phyloP scores from a whole-genome alignment of 2,329 filamentous ascomycete genomes.

The Apiospora koreana region DNA sequence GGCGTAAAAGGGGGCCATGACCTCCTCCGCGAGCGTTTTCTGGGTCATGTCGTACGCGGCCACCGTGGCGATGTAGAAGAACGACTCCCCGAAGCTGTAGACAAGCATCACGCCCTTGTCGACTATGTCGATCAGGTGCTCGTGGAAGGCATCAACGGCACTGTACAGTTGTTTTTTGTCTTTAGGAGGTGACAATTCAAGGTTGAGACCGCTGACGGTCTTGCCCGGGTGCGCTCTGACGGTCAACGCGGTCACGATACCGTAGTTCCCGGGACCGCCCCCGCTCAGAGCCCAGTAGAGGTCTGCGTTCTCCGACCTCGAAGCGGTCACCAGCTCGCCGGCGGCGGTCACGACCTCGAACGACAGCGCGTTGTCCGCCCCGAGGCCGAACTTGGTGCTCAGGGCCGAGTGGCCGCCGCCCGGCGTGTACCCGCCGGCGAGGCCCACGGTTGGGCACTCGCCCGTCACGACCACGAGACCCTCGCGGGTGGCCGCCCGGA shows the following conservation, averaged over 20 bases:
- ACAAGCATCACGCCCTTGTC: conserved; percentile 26
- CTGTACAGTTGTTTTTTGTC: conserved; percentile 21
- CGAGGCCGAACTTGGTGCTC: conserved; percentile 56
- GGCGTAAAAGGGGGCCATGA: conserved; percentile 28
- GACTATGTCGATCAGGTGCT: conserved; percentile 25
- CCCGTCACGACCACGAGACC: conserved; percentile 48
- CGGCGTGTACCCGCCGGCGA: conserved; percentile 61
- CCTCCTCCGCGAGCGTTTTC: conserved; percentile 25
- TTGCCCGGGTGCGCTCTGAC: conserved; percentile 23
- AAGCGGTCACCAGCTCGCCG: conserved; percentile 37
- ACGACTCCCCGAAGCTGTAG: conserved; percentile 21
- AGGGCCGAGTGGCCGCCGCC: conserved; percentile 61
- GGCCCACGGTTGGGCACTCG: conserved; percentile 54
- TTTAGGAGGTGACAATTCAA: conserved; percentile 18
- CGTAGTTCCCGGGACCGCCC: conserved; percentile 52
- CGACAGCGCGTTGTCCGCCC: conserved; percentile 56
- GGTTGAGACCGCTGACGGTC: conserved; percentile 20
- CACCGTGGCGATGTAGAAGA: conserved; percentile 23
- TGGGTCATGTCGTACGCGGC: conserved; percentile 30
- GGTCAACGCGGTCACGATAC: conserved; percentile 39
- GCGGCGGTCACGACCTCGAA: conserved; percentile 44
- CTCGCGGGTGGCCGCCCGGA: conserved; percentile 35
- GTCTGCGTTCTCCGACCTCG: conserved; percentile 43
- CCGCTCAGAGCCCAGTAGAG: conserved; percentile 56
- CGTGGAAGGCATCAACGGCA: conserved; percentile 25